Conservation (phyloP, 768 basidiomycete genomes). For the Tricholoma sp. region DNA sequence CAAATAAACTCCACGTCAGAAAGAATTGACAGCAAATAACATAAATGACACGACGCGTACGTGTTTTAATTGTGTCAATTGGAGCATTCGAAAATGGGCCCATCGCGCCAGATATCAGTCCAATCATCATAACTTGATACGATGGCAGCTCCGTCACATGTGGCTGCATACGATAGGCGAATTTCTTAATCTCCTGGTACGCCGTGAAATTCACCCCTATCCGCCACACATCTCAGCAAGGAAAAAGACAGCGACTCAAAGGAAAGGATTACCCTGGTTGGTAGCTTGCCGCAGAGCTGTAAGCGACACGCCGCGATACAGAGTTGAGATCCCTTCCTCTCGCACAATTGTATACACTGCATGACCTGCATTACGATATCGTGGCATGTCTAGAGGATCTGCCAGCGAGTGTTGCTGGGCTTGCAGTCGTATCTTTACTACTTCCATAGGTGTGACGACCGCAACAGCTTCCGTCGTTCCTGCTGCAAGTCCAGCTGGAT, state of each 20-base stretch:
- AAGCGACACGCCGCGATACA: slow-evolving; percentile 91
- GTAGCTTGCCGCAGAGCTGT: slow-evolving; percentile 96
- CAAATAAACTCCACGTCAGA: background rate
- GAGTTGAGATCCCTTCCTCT: slow-evolving; percentile 80
- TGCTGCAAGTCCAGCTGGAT: slow-evolving; percentile 84
- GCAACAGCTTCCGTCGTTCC: slow-evolving; percentile 93
- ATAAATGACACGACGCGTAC: slow-evolving; percentile 36
- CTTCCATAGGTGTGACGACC: slow-evolving; percentile 99
- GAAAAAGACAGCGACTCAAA: background rate
- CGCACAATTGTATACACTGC: slow-evolving; percentile 91
- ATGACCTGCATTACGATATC: slow-evolving; percentile 95
- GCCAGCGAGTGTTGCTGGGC: slow-evolving; percentile 97
- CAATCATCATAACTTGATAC: slow-evolving; percentile 94
- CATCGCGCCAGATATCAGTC: slow-evolving; percentile 94
- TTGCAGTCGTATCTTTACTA: slow-evolving; percentile 96
- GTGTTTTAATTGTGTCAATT: slow-evolving; percentile 92
- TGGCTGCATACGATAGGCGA: slow-evolving; percentile 75
- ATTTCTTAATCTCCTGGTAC: slow-evolving; percentile 93
- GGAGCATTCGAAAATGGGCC: slow-evolving; percentile 98
- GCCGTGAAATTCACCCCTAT: slow-evolving; percentile 94
- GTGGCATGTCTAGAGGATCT: slow-evolving; percentile 88
- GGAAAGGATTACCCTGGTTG: slow-evolving; percentile 69
- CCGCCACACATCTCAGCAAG: background rate
- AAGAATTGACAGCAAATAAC: background rate
- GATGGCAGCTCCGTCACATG: slow-evolving; percentile 76